Evolutionary conservation across 768 basidiomycete genomes (phyloP).

Genomic region (Xerocomellus dryophilus): DNA sequence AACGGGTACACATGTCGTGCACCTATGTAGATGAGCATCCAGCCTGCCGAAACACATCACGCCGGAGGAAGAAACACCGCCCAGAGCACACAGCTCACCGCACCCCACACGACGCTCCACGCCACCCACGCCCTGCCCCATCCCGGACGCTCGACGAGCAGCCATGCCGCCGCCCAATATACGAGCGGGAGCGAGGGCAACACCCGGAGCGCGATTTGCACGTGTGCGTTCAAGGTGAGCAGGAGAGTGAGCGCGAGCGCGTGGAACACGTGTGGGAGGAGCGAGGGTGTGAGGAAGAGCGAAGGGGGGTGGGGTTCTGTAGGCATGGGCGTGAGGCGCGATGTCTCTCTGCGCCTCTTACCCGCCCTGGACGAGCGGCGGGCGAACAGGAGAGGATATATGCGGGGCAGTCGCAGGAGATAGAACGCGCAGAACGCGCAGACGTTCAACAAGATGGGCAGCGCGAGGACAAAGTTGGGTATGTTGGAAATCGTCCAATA

Average conservation of each 20-base stretch:
- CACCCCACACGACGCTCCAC: slow-evolving; percentile 81
- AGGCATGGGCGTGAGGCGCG: not conserved
- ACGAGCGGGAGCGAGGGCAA: slow-evolving; percentile 72
- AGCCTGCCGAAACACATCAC: slow-evolving; percentile 30
- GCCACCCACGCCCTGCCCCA: slow-evolving; percentile 63
- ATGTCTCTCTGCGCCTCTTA: not conserved
- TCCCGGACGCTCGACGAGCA: slow-evolving; percentile 48
- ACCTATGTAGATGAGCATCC: not conserved
- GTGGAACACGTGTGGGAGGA: slow-evolving; percentile 76
- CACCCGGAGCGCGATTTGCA: slow-evolving; percentile 81
- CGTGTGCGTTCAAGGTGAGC: slow-evolving; percentile 77
- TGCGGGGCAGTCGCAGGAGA: slow-evolving; percentile 7
- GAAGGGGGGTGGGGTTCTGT: not conserved
- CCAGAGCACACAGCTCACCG: slow-evolving; percentile 72
- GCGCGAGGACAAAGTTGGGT: slow-evolving; percentile 82
- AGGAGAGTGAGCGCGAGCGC: slow-evolving; percentile 58
- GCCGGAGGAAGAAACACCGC: slow-evolving; percentile 89
- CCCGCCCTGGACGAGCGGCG: not conserved
- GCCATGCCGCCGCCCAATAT: slow-evolving; percentile 83
- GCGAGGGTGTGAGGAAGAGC: slow-evolving; percentile 39
- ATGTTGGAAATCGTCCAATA: slow-evolving; percentile 85
- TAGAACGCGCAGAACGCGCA: slow-evolving; percentile 32
- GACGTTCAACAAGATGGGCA: slow-evolving; percentile 62
- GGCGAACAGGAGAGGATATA: slow-evolving; percentile 1
- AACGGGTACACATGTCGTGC: not conserved